Evolutionary conservation across 257 asterid species (phyloP).

Genomic region (Thymus quinquecostatus): DNA sequence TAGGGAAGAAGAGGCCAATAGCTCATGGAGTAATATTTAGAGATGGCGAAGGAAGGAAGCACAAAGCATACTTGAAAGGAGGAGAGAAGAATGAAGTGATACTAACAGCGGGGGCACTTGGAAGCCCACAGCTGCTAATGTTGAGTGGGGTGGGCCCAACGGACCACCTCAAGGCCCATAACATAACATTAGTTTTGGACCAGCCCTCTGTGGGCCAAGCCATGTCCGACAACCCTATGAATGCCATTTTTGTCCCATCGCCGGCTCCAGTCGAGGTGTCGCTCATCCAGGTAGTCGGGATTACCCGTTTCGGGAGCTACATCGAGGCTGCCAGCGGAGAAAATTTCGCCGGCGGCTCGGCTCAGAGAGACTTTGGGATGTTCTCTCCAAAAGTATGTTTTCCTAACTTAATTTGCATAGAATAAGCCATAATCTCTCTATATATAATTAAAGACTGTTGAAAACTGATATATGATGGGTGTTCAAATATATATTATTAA

Average conservation of each 20-base stretch:
- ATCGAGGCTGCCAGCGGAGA: constrained; percentile 86
- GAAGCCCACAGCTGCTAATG: constrained; percentile 93
- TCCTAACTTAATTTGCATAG: too few species aligned
- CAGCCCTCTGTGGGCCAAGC: constrained; percentile 83
- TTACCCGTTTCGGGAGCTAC: constrained; percentile 56
- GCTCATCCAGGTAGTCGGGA: constrained; percentile 84
- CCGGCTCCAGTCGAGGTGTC: constrained; percentile 85
- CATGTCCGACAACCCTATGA: constrained; percentile 97
- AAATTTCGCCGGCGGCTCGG: constrained; percentile 46
- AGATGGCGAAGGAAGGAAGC: constrained; percentile 60
- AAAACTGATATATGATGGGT: too few species aligned
- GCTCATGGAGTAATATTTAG: constrained; percentile 79
- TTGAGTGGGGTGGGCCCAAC: constrained; percentile 81
- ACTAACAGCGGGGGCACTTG: constrained; percentile 82
- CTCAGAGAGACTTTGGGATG: constrained; percentile 58
- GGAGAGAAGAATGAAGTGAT: constrained; percentile 70
- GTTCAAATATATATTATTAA: too few species aligned
- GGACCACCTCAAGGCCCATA: constrained; percentile 59
- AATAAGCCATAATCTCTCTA: not conserved
- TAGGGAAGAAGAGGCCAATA: constrained; percentile 47
- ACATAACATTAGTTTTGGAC: constrained; percentile 55
- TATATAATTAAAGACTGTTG: too few species aligned
- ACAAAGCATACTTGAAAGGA: constrained; percentile 57
- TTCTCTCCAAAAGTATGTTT: constrained; percentile 72
- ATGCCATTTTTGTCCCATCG: constrained; percentile 79